Conservation (phyloP, 208 protist genomes). For the Wallacemonas sp. region DNA sequence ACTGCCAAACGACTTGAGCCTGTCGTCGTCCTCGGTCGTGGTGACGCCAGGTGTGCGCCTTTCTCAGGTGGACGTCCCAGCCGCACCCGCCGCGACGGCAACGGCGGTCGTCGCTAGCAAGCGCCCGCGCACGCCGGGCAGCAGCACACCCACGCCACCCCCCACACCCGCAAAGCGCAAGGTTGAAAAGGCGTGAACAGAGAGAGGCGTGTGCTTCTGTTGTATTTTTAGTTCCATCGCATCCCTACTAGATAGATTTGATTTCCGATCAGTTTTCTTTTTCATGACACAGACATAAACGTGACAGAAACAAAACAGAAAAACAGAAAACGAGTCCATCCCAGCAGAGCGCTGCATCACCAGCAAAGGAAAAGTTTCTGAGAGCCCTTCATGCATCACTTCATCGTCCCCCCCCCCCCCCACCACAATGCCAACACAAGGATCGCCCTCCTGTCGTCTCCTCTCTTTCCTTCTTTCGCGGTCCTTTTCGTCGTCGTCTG, state of each 20-base stretch:
- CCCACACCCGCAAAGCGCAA: background rate
- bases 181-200: background rate
- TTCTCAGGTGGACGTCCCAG: background rate
- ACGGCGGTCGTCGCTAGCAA: background rate
- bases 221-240: background rate
- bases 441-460: too few relatives aligned
- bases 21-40: background rate
- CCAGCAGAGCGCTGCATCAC: too few relatives aligned
- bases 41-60: background rate
- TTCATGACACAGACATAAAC: background rate
- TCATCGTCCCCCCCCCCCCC: too few relatives aligned
- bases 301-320: background rate
- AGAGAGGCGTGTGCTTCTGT: background rate
- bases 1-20: background rate
- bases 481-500: too few relatives aligned
- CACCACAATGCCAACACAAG: too few relatives aligned
- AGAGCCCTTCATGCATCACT: too few relatives aligned
- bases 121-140: conserved; percentile 5
- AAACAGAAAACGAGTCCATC: too few relatives aligned
- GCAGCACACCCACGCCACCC: background rate
- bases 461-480: too few relatives aligned
- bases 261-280: too few relatives aligned
- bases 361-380: too few relatives aligned
- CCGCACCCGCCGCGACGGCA: background rate
- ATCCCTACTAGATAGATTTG: background rate